Evolutionary conservation across 2,329 filamentous ascomycete genomes (phyloP), one percentile per base, ranked within the genome.

Genomic region (Alternaria alternata): DNA sequence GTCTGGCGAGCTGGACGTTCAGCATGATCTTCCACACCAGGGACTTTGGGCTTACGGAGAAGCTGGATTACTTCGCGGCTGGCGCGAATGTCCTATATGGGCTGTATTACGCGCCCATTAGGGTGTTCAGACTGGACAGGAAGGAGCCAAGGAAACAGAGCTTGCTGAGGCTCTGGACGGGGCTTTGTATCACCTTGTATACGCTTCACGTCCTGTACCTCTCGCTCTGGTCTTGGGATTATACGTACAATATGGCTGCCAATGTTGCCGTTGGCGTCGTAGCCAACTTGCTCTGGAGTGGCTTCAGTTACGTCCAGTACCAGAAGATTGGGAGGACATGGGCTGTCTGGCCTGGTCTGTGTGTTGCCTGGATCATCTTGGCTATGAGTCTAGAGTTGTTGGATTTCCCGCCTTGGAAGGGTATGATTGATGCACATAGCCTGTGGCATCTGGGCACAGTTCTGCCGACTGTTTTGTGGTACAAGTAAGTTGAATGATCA

Each of bases 401-500:
- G 65, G 95, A 99, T 79, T 99, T 99, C 73, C 88, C 95, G 54
- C 95, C 95, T 2, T 85, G 91, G 81, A 84, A 87, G 77, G 91
- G 92, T 7, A 88, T 90, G 78, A 80, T 99, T 51, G 95, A 99
- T 83, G 95, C 95, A 4, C 95, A 99, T 81, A 94, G 92, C 73
- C 79, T 99, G 64, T 99, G 95, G 95, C 95, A 99, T 85, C 77
- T 97, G 63, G 93, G 94, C 57, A 99, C 95, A 0, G 94, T 99
- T 51, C 86, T 87, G 32, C 95, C 95, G 9, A 92, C 92, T 0
- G 83, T 95, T 51, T 86, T 96, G 83, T 97, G 92, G 92, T 99
- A 99, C 79, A 93, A 91, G 94, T 98, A 82, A 84, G 93, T 89
- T 44, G 34, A 49, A 12, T 44, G 9, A 8, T 26, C 14, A 28